Conservation (phyloP, 495 filamentous ascomycete species). For the Hypoxylon trugodes region DNA sequence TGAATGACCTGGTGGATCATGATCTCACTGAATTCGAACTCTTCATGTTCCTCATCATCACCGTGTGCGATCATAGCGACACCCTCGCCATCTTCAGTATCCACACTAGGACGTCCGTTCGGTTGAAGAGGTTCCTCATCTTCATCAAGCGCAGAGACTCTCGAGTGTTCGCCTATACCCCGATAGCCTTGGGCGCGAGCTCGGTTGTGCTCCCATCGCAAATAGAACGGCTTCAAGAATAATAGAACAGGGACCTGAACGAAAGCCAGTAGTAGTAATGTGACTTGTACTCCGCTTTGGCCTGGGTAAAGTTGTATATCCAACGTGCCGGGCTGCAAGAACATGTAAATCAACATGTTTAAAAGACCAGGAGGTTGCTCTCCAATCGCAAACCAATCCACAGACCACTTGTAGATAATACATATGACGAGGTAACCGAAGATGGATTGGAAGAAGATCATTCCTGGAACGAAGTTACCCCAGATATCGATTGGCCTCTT, state of each 20-base stretch:
- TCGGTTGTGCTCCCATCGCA: slow-evolving; percentile 90
- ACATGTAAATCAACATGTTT: slow-evolving; percentile 99
- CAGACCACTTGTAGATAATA: slow-evolving; percentile 96
- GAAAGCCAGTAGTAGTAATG: slow-evolving; percentile 84
- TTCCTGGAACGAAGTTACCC: slow-evolving; percentile 95
- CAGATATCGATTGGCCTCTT: slow-evolving; percentile 92
- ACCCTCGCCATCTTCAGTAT: slow-evolving; percentile 79
- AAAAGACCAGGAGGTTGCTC: slow-evolving; percentile 81
- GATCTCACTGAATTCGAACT: slow-evolving; percentile 94
- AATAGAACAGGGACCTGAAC: slow-evolving; percentile 88
- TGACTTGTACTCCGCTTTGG: slow-evolving; percentile 76
- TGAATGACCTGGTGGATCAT: slow-evolving; percentile 99
- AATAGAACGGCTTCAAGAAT: slow-evolving; percentile 93
- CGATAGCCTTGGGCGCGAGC: slow-evolving; percentile 89
- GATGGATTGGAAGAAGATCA: slow-evolving; percentile 99
- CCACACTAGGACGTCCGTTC: slow-evolving; percentile 72
- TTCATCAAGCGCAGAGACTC: slow-evolving; percentile 86
- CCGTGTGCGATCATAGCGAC: slow-evolving; percentile 92
- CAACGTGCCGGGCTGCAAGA: slow-evolving; percentile 83
- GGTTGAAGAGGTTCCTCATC: slow-evolving; percentile 56
- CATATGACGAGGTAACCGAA: slow-evolving; percentile 95
- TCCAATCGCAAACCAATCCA: slow-evolving; percentile 80
- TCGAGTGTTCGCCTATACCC: slow-evolving; percentile 85
- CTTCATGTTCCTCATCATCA: slow-evolving; percentile 83
- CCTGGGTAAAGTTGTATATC: slow-evolving; percentile 75